Base-by-base conservation (phyloP, 305 asterid species). In the Striga hermonthica region DNA sequence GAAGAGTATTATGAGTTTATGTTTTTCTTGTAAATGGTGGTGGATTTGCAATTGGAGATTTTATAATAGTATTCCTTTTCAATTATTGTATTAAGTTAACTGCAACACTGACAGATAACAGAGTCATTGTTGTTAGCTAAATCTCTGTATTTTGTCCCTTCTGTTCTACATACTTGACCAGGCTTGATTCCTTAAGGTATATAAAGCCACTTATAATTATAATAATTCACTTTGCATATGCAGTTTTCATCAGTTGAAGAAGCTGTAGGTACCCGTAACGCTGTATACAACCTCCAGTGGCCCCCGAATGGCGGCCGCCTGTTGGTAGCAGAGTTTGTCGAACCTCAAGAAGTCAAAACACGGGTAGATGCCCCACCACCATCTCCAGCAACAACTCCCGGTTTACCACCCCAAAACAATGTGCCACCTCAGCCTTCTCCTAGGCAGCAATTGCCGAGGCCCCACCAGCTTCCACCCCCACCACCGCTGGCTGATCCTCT, bases 191-290 rank as follows among this genome's bases (percentile, higher is more conserved):
- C 43, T 11, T 4, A 9, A 22, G 37, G 9, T 58, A 40, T 73
- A 9, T 62, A 7, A n/a, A 4, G 50, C 13, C 7, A 54, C 36
- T 74, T 47, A n/a, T n/a, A 47, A 65, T 62, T 22, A 22, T 22
- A 22, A 11, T 9, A 22, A 43, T 38, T 59, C 11, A 12, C 41
- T 64, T 57, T 5, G 16, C 11, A 8, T 43, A 7, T 83, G 86
- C 94, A 91, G 98, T 91, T 83, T 74, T 73, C 98, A 72, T 80
- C 96, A n/a, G 80, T 86, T 56, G 96, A 88, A 72, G 98, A 88
- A 75, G 96, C 95, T 62, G 71, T 76, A 49, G 88, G 81, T 75
- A 91, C 98, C 60, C 86, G 98, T 28, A 84, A 84, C 70, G 91
- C 94, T 62, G 89, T 88, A 40, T 88, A 88, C 83, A 84, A 88